Conservation (phyloP, 345 rosid species). For the Adansonia digitata region DNA sequence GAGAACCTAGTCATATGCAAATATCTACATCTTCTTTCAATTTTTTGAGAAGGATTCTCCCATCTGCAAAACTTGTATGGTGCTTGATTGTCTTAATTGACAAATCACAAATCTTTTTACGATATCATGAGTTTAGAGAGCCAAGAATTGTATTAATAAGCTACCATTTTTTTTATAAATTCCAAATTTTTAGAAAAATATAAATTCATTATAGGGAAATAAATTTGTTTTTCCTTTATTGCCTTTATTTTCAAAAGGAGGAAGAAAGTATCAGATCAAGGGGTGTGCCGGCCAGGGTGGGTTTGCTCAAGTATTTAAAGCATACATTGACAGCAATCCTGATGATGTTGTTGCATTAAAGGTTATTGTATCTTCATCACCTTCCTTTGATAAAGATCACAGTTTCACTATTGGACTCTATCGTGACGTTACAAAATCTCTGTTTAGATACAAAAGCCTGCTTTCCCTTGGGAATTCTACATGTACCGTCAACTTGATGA, state of each 20-base stretch:
- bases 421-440: conserved; percentile 1
- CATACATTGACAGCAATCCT: conserved; percentile 53
- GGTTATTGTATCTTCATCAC: conserved; percentile 30
- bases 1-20: not conserved
- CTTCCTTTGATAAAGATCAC: not conserved
- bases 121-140: not conserved
- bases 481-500: conserved; percentile 89
- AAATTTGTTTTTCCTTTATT: not conserved
- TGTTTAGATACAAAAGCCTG: conserved; percentile 80
- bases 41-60: not conserved
- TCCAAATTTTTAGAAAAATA: not conserved
- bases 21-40: not conserved
- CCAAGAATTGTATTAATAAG: not conserved
- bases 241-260: conserved; percentile 41
- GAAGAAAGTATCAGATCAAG: conserved; percentile 85
- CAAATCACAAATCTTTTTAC: not conserved
- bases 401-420: not conserved
- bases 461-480: conserved; percentile 96
- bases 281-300: conserved; percentile 97
- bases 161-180: not conserved
- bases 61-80: not conserved
- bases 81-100: not conserved
- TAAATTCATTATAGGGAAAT: not conserved
- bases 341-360: conserved; percentile 83
- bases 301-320: conserved; percentile 89